phyloP scores from a whole-genome alignment of 352 stramenopile species.

The Globisporangium lucens region DNA sequence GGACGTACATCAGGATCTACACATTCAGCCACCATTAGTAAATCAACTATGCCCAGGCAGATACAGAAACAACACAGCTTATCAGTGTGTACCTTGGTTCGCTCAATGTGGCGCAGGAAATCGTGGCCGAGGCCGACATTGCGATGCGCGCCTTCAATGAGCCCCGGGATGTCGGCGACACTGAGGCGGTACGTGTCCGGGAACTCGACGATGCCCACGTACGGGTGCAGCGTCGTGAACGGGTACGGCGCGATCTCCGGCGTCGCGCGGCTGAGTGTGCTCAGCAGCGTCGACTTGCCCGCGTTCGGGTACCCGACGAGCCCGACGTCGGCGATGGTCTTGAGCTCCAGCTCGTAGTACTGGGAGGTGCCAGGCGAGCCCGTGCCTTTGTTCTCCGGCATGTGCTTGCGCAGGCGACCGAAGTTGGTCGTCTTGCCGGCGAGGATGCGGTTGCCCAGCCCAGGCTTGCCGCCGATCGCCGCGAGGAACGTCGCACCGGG shows the following conservation, averaged over 20 bases:
- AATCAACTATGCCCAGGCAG: neutral
- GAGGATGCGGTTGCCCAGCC: slow-evolving; percentile 83
- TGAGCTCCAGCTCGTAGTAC: slow-evolving; percentile 97
- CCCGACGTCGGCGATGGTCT: slow-evolving; percentile 97
- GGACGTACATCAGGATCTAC: slow-evolving; percentile 85
- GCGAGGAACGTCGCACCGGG: slow-evolving; percentile 67
- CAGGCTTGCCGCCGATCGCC: slow-evolving; percentile 77
- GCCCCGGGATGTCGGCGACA: slow-evolving; percentile 86
- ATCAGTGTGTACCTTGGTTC: slow-evolving; percentile 86
- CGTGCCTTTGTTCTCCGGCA: slow-evolving; percentile 70
- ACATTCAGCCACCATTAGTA: neutral
- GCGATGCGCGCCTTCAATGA: slow-evolving; percentile 90
- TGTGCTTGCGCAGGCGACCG: slow-evolving; percentile 78
- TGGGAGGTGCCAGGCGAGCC: slow-evolving; percentile 91
- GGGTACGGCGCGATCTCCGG: slow-evolving; percentile 96
- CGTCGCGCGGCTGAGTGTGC: slow-evolving; percentile 89
- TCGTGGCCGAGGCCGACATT: slow-evolving; percentile 98
- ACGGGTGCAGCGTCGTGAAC: slow-evolving; percentile 97
- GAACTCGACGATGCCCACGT: slow-evolving; percentile 95
- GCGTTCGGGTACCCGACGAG: slow-evolving; percentile 99
- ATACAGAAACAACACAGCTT: neutral
- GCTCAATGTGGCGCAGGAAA: slow-evolving; percentile 98
- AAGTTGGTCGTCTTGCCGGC: slow-evolving; percentile 81
- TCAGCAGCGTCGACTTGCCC: slow-evolving; percentile 96
- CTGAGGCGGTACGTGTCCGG: slow-evolving; percentile 91